These are phyloP conservation scores for Fusarium sp. DNA, from an alignment of 2,329 filamentous ascomycete species.

Conservation along the genomic window DNA sequence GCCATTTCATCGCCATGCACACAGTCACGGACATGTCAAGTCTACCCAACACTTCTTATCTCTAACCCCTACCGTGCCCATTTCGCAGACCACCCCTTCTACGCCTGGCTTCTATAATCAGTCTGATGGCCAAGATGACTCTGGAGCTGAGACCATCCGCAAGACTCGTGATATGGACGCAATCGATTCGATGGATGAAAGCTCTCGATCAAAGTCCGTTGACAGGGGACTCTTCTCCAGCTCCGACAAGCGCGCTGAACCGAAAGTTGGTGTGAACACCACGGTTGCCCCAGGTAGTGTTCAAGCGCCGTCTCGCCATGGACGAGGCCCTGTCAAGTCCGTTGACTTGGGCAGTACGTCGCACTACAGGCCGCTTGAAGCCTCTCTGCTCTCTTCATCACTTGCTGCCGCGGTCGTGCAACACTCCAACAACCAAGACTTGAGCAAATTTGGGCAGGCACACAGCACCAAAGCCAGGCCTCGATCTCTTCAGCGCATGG, in stretches of 20 bases:
- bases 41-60: constrained; percentile 56
- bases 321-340: constrained; percentile 62
- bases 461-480: constrained; percentile 60
- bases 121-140: constrained; percentile 59
- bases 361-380: constrained; percentile 50
- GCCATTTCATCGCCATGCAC: constrained; percentile 57
- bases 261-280: constrained; percentile 74
- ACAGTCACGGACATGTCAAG: constrained; percentile 59
- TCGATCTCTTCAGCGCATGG: constrained; percentile 61
- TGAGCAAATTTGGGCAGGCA: constrained; percentile 56
- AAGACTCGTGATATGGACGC: constrained; percentile 58
- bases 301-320: constrained; percentile 60
- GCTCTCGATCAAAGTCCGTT: constrained; percentile 71
- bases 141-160: constrained; percentile 52
- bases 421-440: constrained; percentile 61
- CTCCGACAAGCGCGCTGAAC: constrained; percentile 73
- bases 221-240: constrained; percentile 72
- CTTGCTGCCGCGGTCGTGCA: constrained; percentile 55
- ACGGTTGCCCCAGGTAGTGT: constrained; percentile 72
- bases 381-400: constrained; percentile 57
- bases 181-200: constrained; percentile 59
- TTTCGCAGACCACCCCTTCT: constrained; percentile 50
- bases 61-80: constrained; percentile 49
- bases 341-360: constrained; percentile 55
- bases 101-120: constrained; percentile 56